Base-by-base conservation (phyloP, 441 rosid genomes). In the Gossypium davidsonii region DNA sequence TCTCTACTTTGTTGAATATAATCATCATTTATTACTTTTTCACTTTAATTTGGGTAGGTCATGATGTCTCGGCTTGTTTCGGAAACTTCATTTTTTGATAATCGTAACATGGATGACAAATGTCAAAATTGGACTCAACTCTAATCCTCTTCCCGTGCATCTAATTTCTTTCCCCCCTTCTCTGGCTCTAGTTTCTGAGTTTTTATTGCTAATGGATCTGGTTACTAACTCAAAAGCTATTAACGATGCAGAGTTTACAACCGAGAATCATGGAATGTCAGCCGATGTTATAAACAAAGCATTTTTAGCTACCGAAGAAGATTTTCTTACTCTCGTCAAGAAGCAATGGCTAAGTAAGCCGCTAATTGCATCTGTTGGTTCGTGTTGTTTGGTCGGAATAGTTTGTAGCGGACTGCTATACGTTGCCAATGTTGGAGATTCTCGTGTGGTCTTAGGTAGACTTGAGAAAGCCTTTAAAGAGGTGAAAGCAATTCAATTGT, bases 331-430 rank as follows among this genome's bases (percentile, higher is more conserved):
- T 61, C 67, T 91, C 26, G 97, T 94, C 39, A 77, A 68, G 82
- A 87, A 81, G 67, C 84, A 89, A 56, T 94, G 97, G 97, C 81
- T 66, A 42, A 76, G 0, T 14, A 90, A 81, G 73, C 98, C 98
- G 4, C 91, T 88, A 81, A 87, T 94, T 70, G 98, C 98, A 75
- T 88, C 98, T 57, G 97, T 88, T 52, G 98, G 98, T n/a, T 80
- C 98, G 10, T 92, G 98, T 79, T 91, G 97, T 76, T 83, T 93
- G 84, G 97, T 90, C 31, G 98, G 98, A 56, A 53, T 93, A 66
- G 72, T 91, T 60, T 91, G 92, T 31, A 76, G 88, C 48, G 98
- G 98, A 20, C 75, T 79, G 74, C 77, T 91, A 62, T 91, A 90
- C 80, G 79, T 90, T 67, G 98, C 93, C 28, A 93, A 93, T 74